phyloP scores from a whole-genome alignment of 192 early-diverging fungal genomes.

The Umbelopsis vinacea region DNA sequence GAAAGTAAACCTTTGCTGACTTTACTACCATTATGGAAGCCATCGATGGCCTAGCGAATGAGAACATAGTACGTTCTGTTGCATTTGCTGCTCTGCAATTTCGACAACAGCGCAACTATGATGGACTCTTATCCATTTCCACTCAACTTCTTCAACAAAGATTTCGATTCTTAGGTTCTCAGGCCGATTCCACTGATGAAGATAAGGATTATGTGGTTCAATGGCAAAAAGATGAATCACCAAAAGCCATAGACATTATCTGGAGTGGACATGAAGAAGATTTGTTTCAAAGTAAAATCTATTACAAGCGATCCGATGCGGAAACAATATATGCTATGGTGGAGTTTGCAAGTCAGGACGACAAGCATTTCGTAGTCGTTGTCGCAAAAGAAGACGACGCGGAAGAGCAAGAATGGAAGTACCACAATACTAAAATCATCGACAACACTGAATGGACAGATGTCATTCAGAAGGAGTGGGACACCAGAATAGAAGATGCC shows the following conservation, averaged over 20 bases:
- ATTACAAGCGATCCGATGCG: slow-evolving; percentile 39
- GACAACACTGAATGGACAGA: slow-evolving; percentile 35
- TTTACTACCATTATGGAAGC: slow-evolving; percentile 38
- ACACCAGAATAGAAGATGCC: slow-evolving; percentile 40
- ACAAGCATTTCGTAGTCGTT: slow-evolving; percentile 35
- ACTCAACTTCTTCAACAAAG: slow-evolving; percentile 37
- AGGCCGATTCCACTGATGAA: slow-evolving; percentile 26
- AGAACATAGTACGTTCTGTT: slow-evolving; percentile 40
- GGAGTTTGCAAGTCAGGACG: slow-evolving; percentile 30
- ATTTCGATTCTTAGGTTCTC: slow-evolving; percentile 24
- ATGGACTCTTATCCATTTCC: slow-evolving; percentile 31
- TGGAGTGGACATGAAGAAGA: slow-evolving; percentile 33
- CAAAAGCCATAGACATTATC: slow-evolving; percentile 29
- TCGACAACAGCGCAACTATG: slow-evolving; percentile 33
- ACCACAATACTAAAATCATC: slow-evolving; percentile 44
- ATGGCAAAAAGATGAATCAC: slow-evolving; percentile 41
- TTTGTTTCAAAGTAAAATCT: slow-evolving; percentile 31
- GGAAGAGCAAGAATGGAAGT: slow-evolving; percentile 41
- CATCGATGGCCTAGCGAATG: slow-evolving; percentile 45
- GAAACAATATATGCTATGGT: slow-evolving; percentile 44
- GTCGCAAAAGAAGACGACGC: slow-evolving; percentile 37
- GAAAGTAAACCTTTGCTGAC: neutral
- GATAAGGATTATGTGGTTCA: slow-evolving; percentile 30
- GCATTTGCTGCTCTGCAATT: slow-evolving; percentile 37
- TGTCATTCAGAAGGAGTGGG: slow-evolving; percentile 30